Evolutionary conservation across 495 filamentous ascomycete genomes (phyloP), one percentile per base, ranked within the genome.

Genomic region (Xylaria curta): DNA sequence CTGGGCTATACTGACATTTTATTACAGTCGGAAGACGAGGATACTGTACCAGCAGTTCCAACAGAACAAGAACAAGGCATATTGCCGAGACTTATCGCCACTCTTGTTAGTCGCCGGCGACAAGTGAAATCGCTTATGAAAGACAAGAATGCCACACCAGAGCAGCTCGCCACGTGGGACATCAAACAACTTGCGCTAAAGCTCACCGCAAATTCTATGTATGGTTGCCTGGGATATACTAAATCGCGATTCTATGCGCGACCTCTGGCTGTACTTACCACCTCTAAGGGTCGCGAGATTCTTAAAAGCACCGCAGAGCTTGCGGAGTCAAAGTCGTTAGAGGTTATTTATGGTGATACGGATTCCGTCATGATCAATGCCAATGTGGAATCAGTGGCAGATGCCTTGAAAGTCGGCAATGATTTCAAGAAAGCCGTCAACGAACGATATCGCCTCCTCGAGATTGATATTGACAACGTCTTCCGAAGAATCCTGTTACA

Each of bases 321-420:
- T 47, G 96, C 95, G 1, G 95, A 98, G 80, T 92, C 89, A 69
- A 94, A 91, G 62, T 89, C 92, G 49, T 87, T 99, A 59, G 90
- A 92, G 72, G 96, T 99, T 79, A 97, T 99, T 69, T 99, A 99
- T 78, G 96, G 96, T 82, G 96, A 99, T 83, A 99, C 96, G 28
- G 96, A 99, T 80, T 99, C 96, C 28, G 96, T 99, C 82, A 99
- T 99, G 96, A 97, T 99, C 82, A 98, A 99, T 76, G 97, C 96
- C 60, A 97, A 97, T 79, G 93, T 93, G 62, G 93, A 97, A 78
- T 97, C 93, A 68, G 92, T 98, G 38, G 91, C 92, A 38, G 95
- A 97, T 74, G 95, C 96, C 19, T 80, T 98, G 44, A 94, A 94
- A 76, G 89, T 98, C 63, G 97, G 97, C 49, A 82, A 86, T 21